Evolutionary conservation across 2,329 filamentous ascomycete species (phyloP), one percentile per base, ranked within the genome.

Genomic region (Exophiala viscosa): DNA sequence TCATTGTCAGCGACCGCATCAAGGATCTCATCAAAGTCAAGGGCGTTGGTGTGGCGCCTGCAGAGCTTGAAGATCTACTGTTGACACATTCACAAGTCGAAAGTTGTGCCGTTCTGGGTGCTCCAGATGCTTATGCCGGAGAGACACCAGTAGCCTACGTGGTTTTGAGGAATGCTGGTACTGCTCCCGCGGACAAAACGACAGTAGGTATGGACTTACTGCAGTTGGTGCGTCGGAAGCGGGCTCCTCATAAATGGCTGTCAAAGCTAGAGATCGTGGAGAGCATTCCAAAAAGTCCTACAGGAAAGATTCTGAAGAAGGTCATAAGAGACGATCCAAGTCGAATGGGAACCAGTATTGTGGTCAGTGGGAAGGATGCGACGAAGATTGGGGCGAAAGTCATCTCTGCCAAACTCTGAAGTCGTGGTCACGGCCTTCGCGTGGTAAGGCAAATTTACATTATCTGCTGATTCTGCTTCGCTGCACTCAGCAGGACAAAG

Each of bases 51-150:
- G 81, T 84, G 20, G 79, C 81, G 10, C 81, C 81, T 0, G 80
- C 80, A 0, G 81, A 84, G 63, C 67, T 84, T 4, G 81, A 84
- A 65, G 78, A 77, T 3, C 62, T 83, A 6, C 65, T 83, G 31
- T 66, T 83, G 15, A 77, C 81, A 20, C 78, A 82, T 61, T 70
- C 73, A 1, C 73, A 72, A 2, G 70, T 90, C 20, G 75, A 76
- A 42, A 86, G 90, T 65, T 85, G 75, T 8, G 86, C 83, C 2
- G 85, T 90, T 2, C 80, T 89, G 20, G 86, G 85, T 1, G 77
- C 87, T 9, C 76, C 70, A 92, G 48, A 80, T 85, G 48, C 78
- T 81, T 64, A 67, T 73, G 45, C 86, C 83, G 52, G 77, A 76
- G 54, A 87, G 62, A 76, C 82, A 20, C 85, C 83, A 56, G 76